phyloP scores from a whole-genome alignment of 2,329 filamentous ascomycete species.

The Sarocladium strictum region DNA sequence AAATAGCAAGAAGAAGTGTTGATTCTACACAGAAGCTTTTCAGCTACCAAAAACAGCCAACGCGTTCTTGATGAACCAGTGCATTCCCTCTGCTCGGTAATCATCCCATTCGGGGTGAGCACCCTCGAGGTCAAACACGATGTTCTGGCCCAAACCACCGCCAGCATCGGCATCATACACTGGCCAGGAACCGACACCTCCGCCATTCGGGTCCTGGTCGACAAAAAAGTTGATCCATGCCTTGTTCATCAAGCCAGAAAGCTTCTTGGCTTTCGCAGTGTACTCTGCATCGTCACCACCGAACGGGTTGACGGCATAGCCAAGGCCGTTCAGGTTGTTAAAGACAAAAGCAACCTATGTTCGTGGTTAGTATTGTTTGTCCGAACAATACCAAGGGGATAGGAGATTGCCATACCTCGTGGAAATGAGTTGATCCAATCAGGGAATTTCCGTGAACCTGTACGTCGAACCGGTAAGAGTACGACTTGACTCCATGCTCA shows the following conservation, averaged over 20 bases:
- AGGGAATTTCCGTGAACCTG: conserved; percentile 16
- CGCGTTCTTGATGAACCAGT: conserved; percentile 18
- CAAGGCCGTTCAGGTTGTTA: conserved; percentile 21
- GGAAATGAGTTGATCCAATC: conserved; percentile 27
- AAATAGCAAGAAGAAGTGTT: no score
- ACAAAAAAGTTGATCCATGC: conserved; percentile 20
- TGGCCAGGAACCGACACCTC: conserved; percentile 17
- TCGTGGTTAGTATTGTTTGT: background rate
- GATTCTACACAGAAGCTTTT: background rate
- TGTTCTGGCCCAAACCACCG: conserved; percentile 17
- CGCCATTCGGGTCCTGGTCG: conserved; percentile 13
- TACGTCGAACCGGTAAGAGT: conserved; percentile 21
- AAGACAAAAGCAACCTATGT: conserved; percentile 31
- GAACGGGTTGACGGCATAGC: conserved; percentile 20
- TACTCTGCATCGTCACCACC: conserved; percentile 15
- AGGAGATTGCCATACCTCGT: conserved; percentile 15
- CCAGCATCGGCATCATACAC: conserved; percentile 14
- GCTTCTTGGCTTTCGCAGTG: conserved; percentile 13
- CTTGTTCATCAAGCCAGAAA: conserved; percentile 17
- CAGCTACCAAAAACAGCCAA: conserved; percentile 16
- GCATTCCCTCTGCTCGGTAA: conserved; percentile 19
- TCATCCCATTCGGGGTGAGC: conserved; percentile 19
- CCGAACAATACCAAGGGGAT: background rate
- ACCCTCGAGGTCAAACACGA: conserved; percentile 18
- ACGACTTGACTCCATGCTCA: conserved; percentile 15